Conservation (phyloP, 2,329 filamentous ascomycete species). For the Phialophora verrucosa region DNA sequence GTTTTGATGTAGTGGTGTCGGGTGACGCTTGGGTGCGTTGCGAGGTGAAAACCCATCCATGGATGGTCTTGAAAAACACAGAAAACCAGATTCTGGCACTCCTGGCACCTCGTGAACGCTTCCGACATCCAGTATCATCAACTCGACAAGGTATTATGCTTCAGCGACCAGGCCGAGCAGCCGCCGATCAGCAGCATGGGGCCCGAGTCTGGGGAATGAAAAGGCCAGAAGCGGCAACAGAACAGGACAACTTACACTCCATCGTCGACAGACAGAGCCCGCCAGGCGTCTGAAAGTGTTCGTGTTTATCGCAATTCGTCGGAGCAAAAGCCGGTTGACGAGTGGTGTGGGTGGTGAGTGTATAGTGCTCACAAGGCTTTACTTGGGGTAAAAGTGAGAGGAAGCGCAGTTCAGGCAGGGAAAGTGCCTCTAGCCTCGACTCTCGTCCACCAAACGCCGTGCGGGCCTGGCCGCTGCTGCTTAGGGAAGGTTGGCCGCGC, state of each 20-base stretch:
- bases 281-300: slow-evolving; percentile 22
- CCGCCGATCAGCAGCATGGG: slow-evolving; percentile 22
- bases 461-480: neutral
- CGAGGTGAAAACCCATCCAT: slow-evolving; percentile 9
- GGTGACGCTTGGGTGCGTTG: slow-evolving; percentile 13
- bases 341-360: slow-evolving; percentile 28
- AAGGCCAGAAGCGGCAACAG: neutral
- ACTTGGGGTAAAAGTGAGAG: slow-evolving; percentile 17
- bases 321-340: slow-evolving; percentile 5
- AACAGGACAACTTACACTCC: slow-evolving; percentile 32
- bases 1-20: slow-evolving; percentile 19
- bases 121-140: slow-evolving; percentile 13
- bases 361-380: slow-evolving; percentile 32
- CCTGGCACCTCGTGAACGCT: slow-evolving; percentile 6
- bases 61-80: slow-evolving; percentile 11
- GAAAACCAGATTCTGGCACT: neutral
- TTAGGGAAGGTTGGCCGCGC: slow-evolving; percentile 11
- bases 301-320: slow-evolving; percentile 8
- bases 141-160: slow-evolving; percentile 15
- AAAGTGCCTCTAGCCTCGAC: neutral
- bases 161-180: slow-evolving; percentile 30
- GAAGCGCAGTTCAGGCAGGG: slow-evolving; percentile 16
- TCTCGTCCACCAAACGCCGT: neutral
- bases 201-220: slow-evolving; percentile 6
- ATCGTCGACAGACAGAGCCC: slow-evolving; percentile 30